Evolutionary conservation across 2,329 filamentous ascomycete species (phyloP).

Genomic region (Fusarium bactridioides): DNA sequence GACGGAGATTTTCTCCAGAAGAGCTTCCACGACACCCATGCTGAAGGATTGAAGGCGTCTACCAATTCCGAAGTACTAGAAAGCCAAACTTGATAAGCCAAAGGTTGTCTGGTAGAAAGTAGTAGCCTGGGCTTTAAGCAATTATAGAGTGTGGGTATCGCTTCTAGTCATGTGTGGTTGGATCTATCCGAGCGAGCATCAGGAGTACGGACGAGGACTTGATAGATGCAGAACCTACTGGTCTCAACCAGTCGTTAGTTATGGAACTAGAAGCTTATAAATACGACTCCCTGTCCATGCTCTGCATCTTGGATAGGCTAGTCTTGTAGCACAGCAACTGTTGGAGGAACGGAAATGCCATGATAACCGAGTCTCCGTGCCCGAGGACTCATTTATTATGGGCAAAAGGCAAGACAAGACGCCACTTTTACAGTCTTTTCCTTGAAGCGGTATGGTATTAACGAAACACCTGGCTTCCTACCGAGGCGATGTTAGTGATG

Average conservation of each 20-base stretch:
- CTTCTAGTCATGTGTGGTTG: not conserved
- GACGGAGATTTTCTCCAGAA: conserved; percentile 55
- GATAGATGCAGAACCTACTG: not conserved
- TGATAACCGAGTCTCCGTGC: conserved; percentile 21
- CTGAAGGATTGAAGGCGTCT: not conserved
- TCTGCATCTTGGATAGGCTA: not conserved
- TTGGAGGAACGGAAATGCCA: conserved; percentile 8
- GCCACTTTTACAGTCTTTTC: conserved; percentile 27
- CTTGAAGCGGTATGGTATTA: not conserved
- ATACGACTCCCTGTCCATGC: not conserved
- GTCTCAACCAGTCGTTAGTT: not conserved
- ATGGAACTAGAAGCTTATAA: not conserved
- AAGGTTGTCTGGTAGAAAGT: not conserved
- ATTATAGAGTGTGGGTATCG: not conserved
- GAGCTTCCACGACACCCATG: conserved; percentile 61
- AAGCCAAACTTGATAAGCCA: not conserved
- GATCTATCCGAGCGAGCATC: not conserved
- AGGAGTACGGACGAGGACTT: not conserved
- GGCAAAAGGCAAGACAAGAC: not conserved
- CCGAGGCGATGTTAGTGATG: conserved; percentile 22
- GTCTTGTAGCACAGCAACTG: not conserved
- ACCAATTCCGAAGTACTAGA: not conserved
- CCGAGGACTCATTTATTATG: not conserved
- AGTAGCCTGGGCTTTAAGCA: not conserved
- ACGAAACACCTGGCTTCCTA: not conserved